phyloP scores from a whole-genome alignment of 768 basidiomycete genomes.

The Boletus rubescentipes region DNA sequence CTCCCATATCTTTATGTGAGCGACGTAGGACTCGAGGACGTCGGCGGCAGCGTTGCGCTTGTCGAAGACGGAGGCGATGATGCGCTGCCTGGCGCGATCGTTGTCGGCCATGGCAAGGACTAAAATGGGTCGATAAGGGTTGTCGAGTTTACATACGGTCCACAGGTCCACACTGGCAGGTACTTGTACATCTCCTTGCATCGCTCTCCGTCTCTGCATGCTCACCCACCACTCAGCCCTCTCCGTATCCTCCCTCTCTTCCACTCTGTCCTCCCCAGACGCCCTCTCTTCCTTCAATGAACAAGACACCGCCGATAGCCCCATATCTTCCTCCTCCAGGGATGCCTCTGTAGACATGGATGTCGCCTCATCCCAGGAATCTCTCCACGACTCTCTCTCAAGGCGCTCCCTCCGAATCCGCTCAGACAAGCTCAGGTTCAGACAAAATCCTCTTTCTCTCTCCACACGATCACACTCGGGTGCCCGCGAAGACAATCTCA shows the following conservation, averaged over 20 bases:
- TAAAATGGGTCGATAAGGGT: slow-evolving; percentile 11
- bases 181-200: not conserved
- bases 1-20: slow-evolving; percentile 94
- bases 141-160: not conserved
- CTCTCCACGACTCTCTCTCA: slow-evolving; percentile 23
- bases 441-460: slow-evolving; percentile 21
- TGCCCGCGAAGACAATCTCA: slow-evolving; percentile 28
- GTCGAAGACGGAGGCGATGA: slow-evolving; percentile 82
- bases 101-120: slow-evolving; percentile 36
- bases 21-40: slow-evolving; percentile 77
- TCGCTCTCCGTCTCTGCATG: not conserved
- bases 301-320: slow-evolving; percentile 30
- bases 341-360: slow-evolving; percentile 35
- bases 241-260: slow-evolving; percentile 23
- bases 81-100: slow-evolving; percentile 61
- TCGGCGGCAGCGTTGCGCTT: slow-evolving; percentile 62
- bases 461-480: slow-evolving; percentile 27
- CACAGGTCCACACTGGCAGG: slow-evolving; percentile 7
- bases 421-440: slow-evolving; percentile 29
- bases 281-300: slow-evolving; percentile 33
- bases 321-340: slow-evolving; percentile 33
- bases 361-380: slow-evolving; percentile 28
- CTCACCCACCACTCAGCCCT: slow-evolving; percentile 11
- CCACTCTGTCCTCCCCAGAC: slow-evolving; percentile 34
- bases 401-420: slow-evolving; percentile 31